Percentiles rank a stretch among this genome's conserved stretches.
phyloP scores from a whole-genome alignment of 2,329 filamentous ascomycete species.

The Cercospora sp. region DNA sequence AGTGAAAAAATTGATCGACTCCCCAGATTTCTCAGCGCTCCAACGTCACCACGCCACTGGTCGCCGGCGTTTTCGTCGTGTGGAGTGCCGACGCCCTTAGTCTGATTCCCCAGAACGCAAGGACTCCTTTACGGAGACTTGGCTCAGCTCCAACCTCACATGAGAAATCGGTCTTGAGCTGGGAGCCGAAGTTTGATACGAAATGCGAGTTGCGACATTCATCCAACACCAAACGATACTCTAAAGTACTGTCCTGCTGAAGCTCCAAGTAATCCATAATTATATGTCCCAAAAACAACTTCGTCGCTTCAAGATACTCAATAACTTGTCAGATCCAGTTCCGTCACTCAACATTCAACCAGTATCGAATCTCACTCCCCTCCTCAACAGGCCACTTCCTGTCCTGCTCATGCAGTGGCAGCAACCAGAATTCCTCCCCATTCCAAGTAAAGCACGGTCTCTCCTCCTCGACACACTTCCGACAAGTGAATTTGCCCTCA shows the following conservation, averaged over 20 bases:
- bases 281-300: not conserved
- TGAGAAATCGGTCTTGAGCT: not conserved
- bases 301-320: not conserved
- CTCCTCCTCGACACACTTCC: conserved; percentile 28
- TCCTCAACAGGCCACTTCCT: conserved; percentile 24
- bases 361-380: conserved; percentile 31
- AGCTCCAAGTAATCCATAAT: not conserved
- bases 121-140: not conserved
- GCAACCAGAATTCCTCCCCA: conserved; percentile 31
- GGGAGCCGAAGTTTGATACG: not conserved
- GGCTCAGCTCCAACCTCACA: not conserved
- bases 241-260: not conserved
- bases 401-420: conserved; percentile 35
- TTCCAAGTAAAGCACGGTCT: conserved; percentile 31
- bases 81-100: not conserved
- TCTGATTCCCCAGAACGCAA: conserved; percentile 2
- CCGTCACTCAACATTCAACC: conserved; percentile 29
- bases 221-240: not conserved
- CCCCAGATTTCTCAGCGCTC: not conserved
- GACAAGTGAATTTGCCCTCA: conserved; percentile 33
- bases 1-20: not conserved
- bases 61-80: not conserved
- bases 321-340: not conserved
- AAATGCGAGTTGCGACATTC: not conserved
- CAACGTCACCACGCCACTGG: not conserved